Evolutionary conservation across 768 basidiomycete species (phyloP).

Genomic region (Podaxis mareebaensis): DNA sequence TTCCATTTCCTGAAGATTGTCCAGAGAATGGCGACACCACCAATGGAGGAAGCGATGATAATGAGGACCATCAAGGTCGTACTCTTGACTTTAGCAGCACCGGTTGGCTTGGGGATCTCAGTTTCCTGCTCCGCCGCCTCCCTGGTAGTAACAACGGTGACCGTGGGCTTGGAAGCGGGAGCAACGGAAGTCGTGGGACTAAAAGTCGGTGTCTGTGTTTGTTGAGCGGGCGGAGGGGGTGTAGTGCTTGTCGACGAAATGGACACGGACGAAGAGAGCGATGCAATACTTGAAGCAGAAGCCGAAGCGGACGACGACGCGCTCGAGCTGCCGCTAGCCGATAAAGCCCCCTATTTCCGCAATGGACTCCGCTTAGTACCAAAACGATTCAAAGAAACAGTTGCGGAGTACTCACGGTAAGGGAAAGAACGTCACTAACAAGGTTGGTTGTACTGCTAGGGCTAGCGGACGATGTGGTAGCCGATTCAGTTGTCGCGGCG

Average conservation of each 20-base stretch:
- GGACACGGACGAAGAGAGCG: conserved; percentile 9
- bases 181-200: conserved; percentile 22
- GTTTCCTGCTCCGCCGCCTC: conserved; percentile 31
- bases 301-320: conserved; percentile 17
- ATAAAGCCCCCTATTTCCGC: not conserved
- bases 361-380: not conserved
- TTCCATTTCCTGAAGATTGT: conserved; percentile 93
- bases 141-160: conserved; percentile 29
- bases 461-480: not conserved
- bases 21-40: conserved; percentile 74
- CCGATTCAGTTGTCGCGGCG: conserved; percentile 7
- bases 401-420: not conserved
- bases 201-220: conserved; percentile 10
- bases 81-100: conserved; percentile 33
- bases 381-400: not conserved
- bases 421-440: not conserved
- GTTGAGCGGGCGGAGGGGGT: conserved; percentile 13
- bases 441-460: not conserved
- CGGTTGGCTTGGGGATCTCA: conserved; percentile 27
- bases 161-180: conserved; percentile 18
- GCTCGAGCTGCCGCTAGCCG: not conserved
- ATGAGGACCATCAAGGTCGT: conserved; percentile 65
- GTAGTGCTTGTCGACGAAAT: conserved; percentile 18
- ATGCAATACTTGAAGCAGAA: conserved; percentile 15
- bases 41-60: conserved; percentile 67